phyloP scores from a whole-genome alignment of 208 protist genomes.

The Wallacemonas sp. region DNA sequence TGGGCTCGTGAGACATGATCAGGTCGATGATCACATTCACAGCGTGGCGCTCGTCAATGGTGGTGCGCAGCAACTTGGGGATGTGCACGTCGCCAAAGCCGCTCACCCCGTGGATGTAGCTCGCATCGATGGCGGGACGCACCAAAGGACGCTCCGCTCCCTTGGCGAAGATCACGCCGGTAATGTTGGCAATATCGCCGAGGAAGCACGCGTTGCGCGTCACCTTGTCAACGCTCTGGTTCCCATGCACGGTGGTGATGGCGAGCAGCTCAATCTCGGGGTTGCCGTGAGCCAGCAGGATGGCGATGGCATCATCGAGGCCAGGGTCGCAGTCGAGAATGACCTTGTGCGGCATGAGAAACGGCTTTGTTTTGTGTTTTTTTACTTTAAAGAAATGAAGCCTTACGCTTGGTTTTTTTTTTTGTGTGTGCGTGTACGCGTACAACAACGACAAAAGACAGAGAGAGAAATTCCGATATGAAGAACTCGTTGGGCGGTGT shows the following conservation, averaged over 20 bases:
- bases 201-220: slow-evolving; percentile 63
- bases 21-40: slow-evolving; percentile 61
- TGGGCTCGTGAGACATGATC: slow-evolving; percentile 53
- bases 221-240: slow-evolving; percentile 84
- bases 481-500: too few species aligned
- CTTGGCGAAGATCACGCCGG: slow-evolving; percentile 45
- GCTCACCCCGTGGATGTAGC: slow-evolving; percentile 77
- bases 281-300: slow-evolving; percentile 65
- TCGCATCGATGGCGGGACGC: slow-evolving; percentile 28
- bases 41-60: slow-evolving; percentile 45
- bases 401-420: background rate
- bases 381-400: background rate
- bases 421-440: too few species aligned
- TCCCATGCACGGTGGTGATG: slow-evolving; percentile 81
- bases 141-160: slow-evolving; percentile 54
- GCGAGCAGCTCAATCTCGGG: slow-evolving; percentile 72
- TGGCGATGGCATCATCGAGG: slow-evolving; percentile 82
- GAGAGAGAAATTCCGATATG: too few species aligned
- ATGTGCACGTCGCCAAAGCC: slow-evolving; percentile 57
- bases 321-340: slow-evolving; percentile 89
- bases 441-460: too few species aligned
- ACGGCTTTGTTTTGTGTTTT: background rate
- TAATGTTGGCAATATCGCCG: slow-evolving; percentile 39
- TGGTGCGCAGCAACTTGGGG: slow-evolving; percentile 24
- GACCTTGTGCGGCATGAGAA: slow-evolving; percentile 55